Evolutionary conservation across 164 flowering plant genomes (phyloP).

Genomic region (Warburgia ugandensis): DNA sequence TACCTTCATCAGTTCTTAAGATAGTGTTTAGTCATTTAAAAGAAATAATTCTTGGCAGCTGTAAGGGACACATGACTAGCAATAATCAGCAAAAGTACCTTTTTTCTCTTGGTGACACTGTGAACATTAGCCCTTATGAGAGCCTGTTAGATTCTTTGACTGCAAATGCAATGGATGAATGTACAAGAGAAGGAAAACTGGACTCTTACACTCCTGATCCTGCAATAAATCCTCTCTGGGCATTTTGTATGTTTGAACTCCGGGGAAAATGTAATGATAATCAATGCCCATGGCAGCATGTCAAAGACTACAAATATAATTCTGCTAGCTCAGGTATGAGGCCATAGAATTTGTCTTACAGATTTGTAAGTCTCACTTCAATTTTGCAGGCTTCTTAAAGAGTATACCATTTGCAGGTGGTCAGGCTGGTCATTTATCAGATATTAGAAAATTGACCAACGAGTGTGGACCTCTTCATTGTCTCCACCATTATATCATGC

Average conservation of each 20-base stretch:
- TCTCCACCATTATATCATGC: constrained; percentile 9
- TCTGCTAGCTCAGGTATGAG: constrained; percentile 34
- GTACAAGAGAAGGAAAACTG: constrained; percentile 17
- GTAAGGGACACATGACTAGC: constrained; percentile 1
- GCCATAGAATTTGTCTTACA: background rate
- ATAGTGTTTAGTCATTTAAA: constrained; percentile 38
- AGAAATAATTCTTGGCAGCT: constrained; percentile 8
- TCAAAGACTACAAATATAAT: constrained; percentile 29
- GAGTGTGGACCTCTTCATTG: constrained; percentile 11
- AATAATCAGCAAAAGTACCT: constrained; percentile 5
- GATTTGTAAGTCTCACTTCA: background rate
- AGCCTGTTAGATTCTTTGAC: constrained; percentile 4
- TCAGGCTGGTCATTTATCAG: constrained; percentile 14
- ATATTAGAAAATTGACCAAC: constrained; percentile 12
- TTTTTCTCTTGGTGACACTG: constrained; percentile 13
- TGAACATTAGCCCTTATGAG: constrained; percentile 8
- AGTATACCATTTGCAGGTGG: constrained; percentile 27
- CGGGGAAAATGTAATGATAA: constrained; percentile 90
- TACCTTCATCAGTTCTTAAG: constrained; percentile 27
- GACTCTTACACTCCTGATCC: constrained; percentile 33
- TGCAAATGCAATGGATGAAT: constrained; percentile 10
- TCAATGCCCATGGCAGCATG: constrained; percentile 82
- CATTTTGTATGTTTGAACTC: constrained; percentile 88
- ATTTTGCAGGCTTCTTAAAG: constrained; percentile 3
- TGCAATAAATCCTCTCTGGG: constrained; percentile 71